phyloP scores from a whole-genome alignment of 345 rosid genomes.

The Reutealis trisperma region DNA sequence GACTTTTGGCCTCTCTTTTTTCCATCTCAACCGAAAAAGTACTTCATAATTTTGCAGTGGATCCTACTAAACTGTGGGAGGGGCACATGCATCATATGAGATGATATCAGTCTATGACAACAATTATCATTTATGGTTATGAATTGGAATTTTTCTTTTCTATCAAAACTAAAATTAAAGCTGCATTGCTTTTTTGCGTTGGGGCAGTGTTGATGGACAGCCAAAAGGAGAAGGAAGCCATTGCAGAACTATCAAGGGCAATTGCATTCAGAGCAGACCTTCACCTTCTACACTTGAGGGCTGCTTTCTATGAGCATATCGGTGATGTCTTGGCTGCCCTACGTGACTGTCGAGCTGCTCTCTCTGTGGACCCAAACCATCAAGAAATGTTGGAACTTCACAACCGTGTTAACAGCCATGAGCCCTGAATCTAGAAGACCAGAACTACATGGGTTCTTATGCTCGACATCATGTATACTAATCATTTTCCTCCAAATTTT shows the following conservation, averaged over 20 bases:
- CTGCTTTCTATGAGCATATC: conserved; percentile 86
- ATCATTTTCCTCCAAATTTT: neutral
- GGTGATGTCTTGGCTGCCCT: conserved; percentile 70
- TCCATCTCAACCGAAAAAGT: too few relatives aligned
- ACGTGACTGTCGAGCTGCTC: conserved; percentile 94
- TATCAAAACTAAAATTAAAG: neutral
- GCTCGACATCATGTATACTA: conserved; percentile 22
- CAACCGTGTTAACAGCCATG: conserved; percentile 91
- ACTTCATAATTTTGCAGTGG: too few relatives aligned
- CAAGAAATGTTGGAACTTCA: conserved; percentile 93
- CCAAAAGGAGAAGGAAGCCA: conserved; percentile 85
- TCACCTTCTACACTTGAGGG: conserved; percentile 89
- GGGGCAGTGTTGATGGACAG: conserved; percentile 87
- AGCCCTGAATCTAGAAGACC: conserved; percentile 48
- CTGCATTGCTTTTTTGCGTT: conserved; percentile 1
- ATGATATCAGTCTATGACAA: too few relatives aligned
- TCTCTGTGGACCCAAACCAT: conserved; percentile 89
- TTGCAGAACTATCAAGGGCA: conserved; percentile 80
- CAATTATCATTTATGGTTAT: too few relatives aligned
- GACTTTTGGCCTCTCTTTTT: too few relatives aligned
- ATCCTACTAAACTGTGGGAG: too few relatives aligned
- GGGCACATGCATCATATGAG: too few relatives aligned
- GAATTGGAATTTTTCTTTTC: neutral
- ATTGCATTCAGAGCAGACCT: conserved; percentile 90
- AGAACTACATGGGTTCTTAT: neutral